These are phyloP conservation scores for Cercospora sp. DNA, from an alignment of 2,329 filamentous ascomycete species.

Conservation along the genomic window DNA sequence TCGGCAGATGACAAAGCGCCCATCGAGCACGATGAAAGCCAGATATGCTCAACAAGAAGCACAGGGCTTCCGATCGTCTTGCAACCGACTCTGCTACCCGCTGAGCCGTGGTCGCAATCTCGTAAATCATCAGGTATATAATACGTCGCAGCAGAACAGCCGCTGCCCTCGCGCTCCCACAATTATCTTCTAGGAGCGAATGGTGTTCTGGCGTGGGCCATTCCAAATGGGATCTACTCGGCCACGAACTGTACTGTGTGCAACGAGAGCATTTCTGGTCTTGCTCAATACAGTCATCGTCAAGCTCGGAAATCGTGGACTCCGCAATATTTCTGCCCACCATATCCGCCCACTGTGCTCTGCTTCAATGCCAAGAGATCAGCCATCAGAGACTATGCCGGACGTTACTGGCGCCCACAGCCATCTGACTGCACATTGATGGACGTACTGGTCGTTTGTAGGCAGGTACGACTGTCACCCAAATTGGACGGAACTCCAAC, in stretches of 20 bases:
- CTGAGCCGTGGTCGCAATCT: not conserved
- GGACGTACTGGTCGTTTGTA: not conserved
- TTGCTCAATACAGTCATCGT: no score
- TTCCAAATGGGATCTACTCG: not conserved
- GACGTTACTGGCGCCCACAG: not conserved
- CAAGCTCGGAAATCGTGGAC: not conserved
- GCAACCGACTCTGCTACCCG: not conserved
- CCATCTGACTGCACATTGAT: not conserved
- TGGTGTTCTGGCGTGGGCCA: not conserved
- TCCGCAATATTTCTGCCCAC: not conserved
- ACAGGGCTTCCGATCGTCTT: not conserved
- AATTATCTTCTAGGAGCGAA: not conserved
- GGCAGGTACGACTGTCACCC: not conserved
- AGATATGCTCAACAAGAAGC: not conserved
- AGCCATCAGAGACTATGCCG: not conserved
- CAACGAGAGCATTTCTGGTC: not conserved
- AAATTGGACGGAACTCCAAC: not conserved
- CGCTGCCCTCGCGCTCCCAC: not conserved
- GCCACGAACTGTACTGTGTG: not conserved
- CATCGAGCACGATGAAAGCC: not conserved
- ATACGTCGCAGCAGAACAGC: not conserved
- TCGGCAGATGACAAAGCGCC: not conserved
- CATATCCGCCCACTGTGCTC: not conserved
- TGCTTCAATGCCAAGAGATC: not conserved
- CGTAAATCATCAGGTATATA: not conserved